Evolutionary conservation across 345 rosid genomes (phyloP), one percentile per base, ranked within the genome.

Genomic region (Salix dunnii): DNA sequence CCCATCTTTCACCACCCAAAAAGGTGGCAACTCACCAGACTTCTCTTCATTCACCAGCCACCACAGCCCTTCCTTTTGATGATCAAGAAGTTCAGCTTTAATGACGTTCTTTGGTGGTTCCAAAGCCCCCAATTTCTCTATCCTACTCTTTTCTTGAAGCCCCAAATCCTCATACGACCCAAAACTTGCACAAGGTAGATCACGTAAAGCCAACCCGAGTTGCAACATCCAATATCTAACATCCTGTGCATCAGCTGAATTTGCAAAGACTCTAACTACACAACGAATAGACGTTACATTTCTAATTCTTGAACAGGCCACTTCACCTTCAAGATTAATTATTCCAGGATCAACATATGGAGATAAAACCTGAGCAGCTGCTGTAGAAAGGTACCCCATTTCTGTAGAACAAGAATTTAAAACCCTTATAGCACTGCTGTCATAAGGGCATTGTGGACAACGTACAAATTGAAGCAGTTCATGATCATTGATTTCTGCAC

Each of bases 1-100:
- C 20, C 93, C 90, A 78, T 78, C 81, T 84, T 85, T 90, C 88
- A 94, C 91, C 77, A 90, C 98, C 98, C 98, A 94, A 77, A 94
- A 94, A 2, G 96, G 98, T 8, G 96, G 98, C 80, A 94, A 72
- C 1, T 89, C 91, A 3, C 21, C 80, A 0, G 91, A 85, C 75
- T 86, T 91, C 87, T 94, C 97, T 65, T 91, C 88, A 9, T 76
- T 67, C 36, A 89, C 82, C 82, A 94, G 79, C 98, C 98, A 94
- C 23, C 96, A 89, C 69, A 92, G 76, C 23, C 91, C 97, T 78
- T 92, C 91, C 78, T 92, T 92, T 69, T 94, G 97, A 79, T 94
- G 98, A 75, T 78, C 64, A 72, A 92, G 87, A 23, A 91, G 90
- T 31, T 82, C 79, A 2, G 96, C 84, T 81, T 77, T 88, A 35